Evolutionary conservation across 768 basidiomycete species (phyloP).

Genomic region (Hemileccinum impolitum): DNA sequence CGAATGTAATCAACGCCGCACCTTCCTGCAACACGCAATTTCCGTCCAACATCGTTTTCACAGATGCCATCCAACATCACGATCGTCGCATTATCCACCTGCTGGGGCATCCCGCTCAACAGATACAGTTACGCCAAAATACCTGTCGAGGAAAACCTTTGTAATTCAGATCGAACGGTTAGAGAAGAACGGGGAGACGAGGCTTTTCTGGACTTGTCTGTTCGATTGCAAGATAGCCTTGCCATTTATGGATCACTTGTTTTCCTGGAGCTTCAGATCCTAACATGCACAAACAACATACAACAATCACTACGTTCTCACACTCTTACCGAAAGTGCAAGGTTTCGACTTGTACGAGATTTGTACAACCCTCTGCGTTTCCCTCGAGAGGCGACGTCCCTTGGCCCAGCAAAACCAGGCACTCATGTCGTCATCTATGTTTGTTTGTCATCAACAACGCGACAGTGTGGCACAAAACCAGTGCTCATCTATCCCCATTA

Average conservation of each 20-base stretch:
- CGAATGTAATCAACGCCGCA: constrained; percentile 30
- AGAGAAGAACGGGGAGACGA: too few relatives aligned
- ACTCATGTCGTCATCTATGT: constrained; percentile 19
- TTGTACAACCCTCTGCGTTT: neutral
- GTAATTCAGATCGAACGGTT: neutral
- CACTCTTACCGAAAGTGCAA: neutral
- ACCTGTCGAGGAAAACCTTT: neutral
- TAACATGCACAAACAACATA: constrained; percentile 24
- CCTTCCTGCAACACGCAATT: constrained; percentile 61
- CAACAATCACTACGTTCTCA: constrained; percentile 5
- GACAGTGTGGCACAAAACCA: constrained; percentile 20
- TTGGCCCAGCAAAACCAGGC: constrained; percentile 4
- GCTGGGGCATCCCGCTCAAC: constrained; percentile 40
- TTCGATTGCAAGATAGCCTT: constrained; percentile 4
- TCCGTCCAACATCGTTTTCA: constrained; percentile 41
- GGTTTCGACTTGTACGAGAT: neutral
- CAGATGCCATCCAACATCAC: constrained; percentile 41
- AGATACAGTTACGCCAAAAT: neutral
- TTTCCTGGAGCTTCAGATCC: constrained; percentile 27
- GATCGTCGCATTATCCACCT: constrained; percentile 46
- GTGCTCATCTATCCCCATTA: constrained; percentile 4
- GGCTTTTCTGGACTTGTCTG: neutral
- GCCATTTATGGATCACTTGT: constrained; percentile 17
- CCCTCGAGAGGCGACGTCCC: neutral
- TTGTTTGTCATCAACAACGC: constrained; percentile 13